Evolutionary conservation across 2,329 filamentous ascomycete species (phyloP), one percentile per base, ranked within the genome.

Genomic region (Botryotinia globosa): DNA sequence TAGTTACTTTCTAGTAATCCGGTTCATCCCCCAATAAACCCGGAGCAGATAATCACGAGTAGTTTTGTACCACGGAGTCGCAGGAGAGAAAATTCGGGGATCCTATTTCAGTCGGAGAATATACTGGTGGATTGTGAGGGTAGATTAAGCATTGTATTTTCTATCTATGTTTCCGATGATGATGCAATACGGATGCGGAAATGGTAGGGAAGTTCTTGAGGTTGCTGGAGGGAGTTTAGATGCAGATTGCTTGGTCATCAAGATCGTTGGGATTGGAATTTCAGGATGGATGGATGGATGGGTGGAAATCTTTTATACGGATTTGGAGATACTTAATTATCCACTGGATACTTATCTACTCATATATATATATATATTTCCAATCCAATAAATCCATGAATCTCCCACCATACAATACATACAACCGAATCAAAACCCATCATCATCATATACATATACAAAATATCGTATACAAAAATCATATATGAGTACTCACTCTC

Each of bases 61-160:
- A 42, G 14, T 16, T 63, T 9, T 39, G 32, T 20, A 62, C 44
- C 4, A 62, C 54, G 1, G 42, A 14, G 8, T 45, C 16, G 29
- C 42, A 39, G 39, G 29, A 62, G 42, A 42, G 22, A 12, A 39
- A 20, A 8, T 59, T 37, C 1, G 54, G 45, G 5, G 34, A 56
- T 29, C 37, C 39, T 1, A 22, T 34, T 34, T 54, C 56, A 10
- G 54, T 22, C 20, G 45, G 45, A 14, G 34, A 59, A 39, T 44
- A 8, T 69, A 25, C n/a, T 32, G 34, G 29, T 48, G 10, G n/a
- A 61, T 69, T 69, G 48, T 25, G 54, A 69, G 67, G 29, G 44
- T 14, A 45, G 29, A 32, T 42, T 10, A 5, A 62, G 6, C 14
- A 7, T 42, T 62, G 4, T 29, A 25, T 39, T n/a, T 62, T 62